Conservation (phyloP, 768 basidiomycete genomes). For the Exidia glandulosa region DNA sequence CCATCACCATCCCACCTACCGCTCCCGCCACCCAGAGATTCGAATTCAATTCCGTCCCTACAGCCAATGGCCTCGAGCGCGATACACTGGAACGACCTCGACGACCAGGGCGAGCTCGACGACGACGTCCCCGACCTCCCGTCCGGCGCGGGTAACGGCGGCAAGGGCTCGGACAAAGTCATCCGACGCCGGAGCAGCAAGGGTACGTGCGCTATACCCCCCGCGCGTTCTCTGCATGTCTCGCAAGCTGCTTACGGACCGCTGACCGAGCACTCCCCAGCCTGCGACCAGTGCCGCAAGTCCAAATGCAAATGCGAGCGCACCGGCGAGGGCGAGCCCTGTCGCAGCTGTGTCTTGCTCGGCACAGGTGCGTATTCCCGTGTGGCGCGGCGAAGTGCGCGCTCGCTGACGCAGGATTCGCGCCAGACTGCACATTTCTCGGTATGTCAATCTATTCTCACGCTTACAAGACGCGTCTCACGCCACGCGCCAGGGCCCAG, state of each 20-base stretch:
- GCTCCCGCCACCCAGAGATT: not conserved
- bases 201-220: conserved; percentile 1
- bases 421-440: conserved; percentile 51
- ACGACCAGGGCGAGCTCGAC: conserved; percentile 1
- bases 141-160: not conserved
- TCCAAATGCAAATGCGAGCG: conserved; percentile 77
- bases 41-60: too few species aligned
- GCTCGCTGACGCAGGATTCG: not conserved
- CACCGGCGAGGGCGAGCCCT: conserved; percentile 44
- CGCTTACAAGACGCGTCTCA: not conserved
- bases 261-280: conserved; percentile 16
- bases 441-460: conserved; percentile 19
- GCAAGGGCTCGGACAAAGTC: conserved; percentile 1
- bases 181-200: conserved; percentile 7
- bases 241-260: not conserved
- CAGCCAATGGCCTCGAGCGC: not conserved
- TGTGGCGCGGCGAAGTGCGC: not conserved
- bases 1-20: not conserved
- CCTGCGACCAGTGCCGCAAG: conserved; percentile 84
- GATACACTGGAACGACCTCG: not conserved
- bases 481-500: conserved; percentile 35
- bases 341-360: conserved; percentile 54
- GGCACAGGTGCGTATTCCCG: conserved; percentile 32
- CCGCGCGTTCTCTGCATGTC: too few species aligned
- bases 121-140: conserved; percentile 1